Conservation (phyloP, 148 eudicot species). For the Limonium bicolor region DNA sequence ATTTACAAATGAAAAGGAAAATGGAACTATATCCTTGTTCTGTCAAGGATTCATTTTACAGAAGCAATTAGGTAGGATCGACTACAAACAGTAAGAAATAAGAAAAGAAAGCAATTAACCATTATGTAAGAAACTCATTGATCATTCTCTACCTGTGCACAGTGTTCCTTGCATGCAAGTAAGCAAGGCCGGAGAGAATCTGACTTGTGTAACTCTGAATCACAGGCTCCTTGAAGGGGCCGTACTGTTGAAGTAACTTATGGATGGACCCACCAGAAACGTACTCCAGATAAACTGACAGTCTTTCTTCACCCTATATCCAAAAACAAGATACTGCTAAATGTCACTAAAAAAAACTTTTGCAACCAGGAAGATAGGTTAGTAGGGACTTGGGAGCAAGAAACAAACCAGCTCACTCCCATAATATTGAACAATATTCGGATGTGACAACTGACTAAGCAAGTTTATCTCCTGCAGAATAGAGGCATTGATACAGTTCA, state of each 20-base stretch:
- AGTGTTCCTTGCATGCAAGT: constrained; percentile 74
- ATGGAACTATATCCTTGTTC: too few relatives aligned
- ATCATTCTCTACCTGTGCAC: constrained; percentile 98
- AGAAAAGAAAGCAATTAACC: too few relatives aligned
- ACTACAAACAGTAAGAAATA: too few relatives aligned
- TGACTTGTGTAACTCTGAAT: constrained; percentile 90
- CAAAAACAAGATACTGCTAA: not conserved
- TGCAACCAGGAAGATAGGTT: not conserved
- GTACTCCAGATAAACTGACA: constrained; percentile 80
- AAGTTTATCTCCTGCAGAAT: constrained; percentile 64
- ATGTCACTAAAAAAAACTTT: too few relatives aligned
- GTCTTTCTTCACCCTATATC: constrained; percentile 61
- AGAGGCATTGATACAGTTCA: constrained; percentile 4
- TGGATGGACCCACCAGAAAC: constrained; percentile 98
- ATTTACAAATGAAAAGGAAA: too few relatives aligned
- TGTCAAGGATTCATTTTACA: too few relatives aligned
- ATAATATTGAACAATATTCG: constrained; percentile 73
- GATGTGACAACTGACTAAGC: constrained; percentile 81
- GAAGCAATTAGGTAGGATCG: too few relatives aligned
- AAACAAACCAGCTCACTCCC: constrained; percentile 86
- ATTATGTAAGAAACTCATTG: too few relatives aligned
- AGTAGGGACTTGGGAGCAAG: not conserved
- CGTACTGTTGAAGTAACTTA: constrained; percentile 85
- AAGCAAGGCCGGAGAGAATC: constrained; percentile 75
- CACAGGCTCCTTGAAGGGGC: constrained; percentile 81